phyloP scores from a whole-genome alignment of 768 basidiomycete species.

The Strobilomyces confusus region DNA sequence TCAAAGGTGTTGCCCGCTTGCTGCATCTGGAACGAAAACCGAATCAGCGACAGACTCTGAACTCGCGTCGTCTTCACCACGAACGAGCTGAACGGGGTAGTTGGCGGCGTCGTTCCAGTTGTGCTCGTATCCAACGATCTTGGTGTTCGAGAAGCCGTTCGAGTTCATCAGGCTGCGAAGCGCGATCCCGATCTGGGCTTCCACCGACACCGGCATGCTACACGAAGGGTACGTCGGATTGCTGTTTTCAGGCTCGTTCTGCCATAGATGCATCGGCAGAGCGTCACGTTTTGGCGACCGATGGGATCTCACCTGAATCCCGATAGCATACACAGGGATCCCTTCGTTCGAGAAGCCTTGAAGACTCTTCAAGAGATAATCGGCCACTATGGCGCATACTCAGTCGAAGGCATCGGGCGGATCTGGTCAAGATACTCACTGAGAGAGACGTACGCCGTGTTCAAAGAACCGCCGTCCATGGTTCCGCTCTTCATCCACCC shows the following conservation, averaged over 20 bases:
- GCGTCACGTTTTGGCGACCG: background rate
- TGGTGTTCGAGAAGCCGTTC: constrained; percentile 55
- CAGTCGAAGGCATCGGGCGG: background rate
- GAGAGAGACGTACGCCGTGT: constrained; percentile 41
- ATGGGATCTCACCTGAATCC: constrained; percentile 40
- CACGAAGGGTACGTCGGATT: constrained; percentile 70
- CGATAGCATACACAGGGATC: constrained; percentile 57
- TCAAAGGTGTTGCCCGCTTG: constrained; percentile 50
- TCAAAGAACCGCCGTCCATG: constrained; percentile 64
- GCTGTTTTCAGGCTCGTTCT: constrained; percentile 54
- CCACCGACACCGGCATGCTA: constrained; percentile 47
- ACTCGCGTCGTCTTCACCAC: constrained; percentile 5
- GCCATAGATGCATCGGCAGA: constrained; percentile 3
- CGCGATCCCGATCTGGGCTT: constrained; percentile 54
- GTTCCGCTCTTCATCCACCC: constrained; percentile 75
- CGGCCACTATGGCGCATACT: constrained; percentile 47
- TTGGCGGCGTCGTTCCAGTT: constrained; percentile 67
- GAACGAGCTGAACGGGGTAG: constrained; percentile 57
- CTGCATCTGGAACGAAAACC: constrained; percentile 45
- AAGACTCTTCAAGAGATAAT: constrained; percentile 66
- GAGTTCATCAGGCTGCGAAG: constrained; percentile 59
- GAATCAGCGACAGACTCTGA: background rate
- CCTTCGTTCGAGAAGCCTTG: constrained; percentile 66
- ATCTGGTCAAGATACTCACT: constrained; percentile 38
- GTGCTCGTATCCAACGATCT: constrained; percentile 67